Percentiles rank a stretch among this genome's conserved stretches.
These are phyloP conservation scores for Paramecium pentaurelia DNA, from an alignment of 73 alveolate species.

Conservation along the genomic window DNA sequence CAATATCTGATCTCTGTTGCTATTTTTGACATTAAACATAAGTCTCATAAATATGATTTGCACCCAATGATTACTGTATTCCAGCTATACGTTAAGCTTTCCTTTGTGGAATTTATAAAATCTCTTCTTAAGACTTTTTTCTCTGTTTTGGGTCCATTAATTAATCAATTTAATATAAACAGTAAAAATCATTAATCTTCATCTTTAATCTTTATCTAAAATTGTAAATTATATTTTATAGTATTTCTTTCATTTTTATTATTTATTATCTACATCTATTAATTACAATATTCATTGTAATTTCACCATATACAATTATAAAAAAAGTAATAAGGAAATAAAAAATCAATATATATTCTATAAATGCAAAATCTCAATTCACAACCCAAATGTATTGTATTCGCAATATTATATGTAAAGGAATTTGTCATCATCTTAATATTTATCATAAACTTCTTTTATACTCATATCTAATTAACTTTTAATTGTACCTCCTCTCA, in stretches of 20 bases:
- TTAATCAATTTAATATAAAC: not conserved
- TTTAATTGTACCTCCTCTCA: not conserved
- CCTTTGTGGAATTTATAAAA: not conserved
- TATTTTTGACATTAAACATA: constrained; percentile 3
- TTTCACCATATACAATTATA: not conserved
- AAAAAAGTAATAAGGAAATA: not conserved
- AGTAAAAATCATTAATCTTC: not conserved
- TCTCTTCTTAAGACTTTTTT: not conserved
- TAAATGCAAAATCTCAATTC: not conserved
- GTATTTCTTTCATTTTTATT: not conserved
- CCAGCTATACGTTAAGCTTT: not conserved
- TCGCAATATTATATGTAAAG: constrained; percentile 36
- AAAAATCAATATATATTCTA: not conserved
- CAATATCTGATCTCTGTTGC: constrained; percentile 30
- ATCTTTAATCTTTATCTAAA: not conserved
- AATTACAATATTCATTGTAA: not conserved
- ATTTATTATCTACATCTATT: not conserved
- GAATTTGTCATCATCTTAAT: constrained; percentile 21
- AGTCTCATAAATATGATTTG: constrained; percentile 29
- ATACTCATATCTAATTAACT: not conserved
- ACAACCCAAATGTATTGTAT: constrained; percentile 28
- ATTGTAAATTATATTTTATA: no score
- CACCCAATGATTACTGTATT: not conserved
- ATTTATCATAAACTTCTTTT: not conserved
- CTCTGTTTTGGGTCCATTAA: not conserved